Conservation (phyloP, 139 green algal genomes). For the Chlorella sorokiniana region DNA sequence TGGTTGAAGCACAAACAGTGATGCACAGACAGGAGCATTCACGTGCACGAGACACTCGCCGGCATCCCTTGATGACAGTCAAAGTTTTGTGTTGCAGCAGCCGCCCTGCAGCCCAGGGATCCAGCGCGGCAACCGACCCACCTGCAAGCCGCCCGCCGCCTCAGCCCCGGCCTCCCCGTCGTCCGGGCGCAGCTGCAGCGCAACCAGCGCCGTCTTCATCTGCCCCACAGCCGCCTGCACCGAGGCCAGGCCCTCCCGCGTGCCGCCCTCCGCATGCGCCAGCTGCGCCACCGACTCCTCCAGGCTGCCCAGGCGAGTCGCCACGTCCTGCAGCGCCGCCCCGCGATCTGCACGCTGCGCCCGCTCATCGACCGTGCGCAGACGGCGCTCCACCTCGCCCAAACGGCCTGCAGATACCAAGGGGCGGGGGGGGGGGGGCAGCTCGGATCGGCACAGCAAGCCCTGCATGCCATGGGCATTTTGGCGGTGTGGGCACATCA, state of each 20-base stretch:
- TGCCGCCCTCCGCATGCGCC: conserved; percentile 2
- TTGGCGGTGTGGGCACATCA: too few relatives aligned
- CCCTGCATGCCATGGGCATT: too few relatives aligned
- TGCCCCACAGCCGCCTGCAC: conserved; percentile 24
- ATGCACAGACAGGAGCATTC: not conserved
- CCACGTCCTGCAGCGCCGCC: conserved; percentile 8
- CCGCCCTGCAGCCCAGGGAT: too few relatives aligned
- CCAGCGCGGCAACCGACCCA: not conserved
- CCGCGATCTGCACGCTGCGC: not conserved
- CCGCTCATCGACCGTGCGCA: conserved; percentile 14
- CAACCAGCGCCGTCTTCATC: conserved; percentile 26
- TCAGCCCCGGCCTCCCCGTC: not conserved
- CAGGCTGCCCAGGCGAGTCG: conserved; percentile 15
- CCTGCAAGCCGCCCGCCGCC: conserved; percentile 9
- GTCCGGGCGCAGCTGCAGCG: conserved; percentile 15
- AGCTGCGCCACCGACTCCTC: conserved; percentile 18
- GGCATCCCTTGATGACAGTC: too few relatives aligned
- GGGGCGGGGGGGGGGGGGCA: not conserved
- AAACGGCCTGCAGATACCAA: conserved; percentile 3
- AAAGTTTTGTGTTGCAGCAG: too few relatives aligned
- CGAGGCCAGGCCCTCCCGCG: not conserved
- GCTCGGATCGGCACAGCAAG: too few relatives aligned
- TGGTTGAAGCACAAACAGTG: not conserved
- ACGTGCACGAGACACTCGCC: too few relatives aligned
- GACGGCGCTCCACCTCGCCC: conserved; percentile 7